A percentile compares a stretch with the other conserved stretches of the same genome.
These are phyloP conservation scores for Fomitopsis pulvina DNA, from an alignment of 768 basidiomycete genomes.

Conservation along the genomic window DNA sequence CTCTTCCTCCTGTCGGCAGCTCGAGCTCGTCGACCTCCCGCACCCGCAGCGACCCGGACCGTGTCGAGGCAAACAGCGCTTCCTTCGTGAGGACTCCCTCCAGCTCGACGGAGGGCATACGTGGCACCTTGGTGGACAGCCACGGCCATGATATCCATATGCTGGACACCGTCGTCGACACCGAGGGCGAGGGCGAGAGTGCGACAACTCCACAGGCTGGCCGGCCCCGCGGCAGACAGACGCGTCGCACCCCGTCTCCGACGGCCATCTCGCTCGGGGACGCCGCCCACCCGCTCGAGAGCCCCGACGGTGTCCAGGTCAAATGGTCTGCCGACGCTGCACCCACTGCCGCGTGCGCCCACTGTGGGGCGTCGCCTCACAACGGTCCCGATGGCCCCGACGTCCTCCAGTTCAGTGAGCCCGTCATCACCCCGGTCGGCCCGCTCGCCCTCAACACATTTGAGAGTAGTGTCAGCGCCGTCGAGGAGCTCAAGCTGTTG, in stretches of 20 bases:
- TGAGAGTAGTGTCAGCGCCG: constrained; percentile 59
- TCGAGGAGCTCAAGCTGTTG: constrained; percentile 70
- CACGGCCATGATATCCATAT: constrained; percentile 12
- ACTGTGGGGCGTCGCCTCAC: constrained; percentile 43
- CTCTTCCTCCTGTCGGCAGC: constrained; percentile 17
- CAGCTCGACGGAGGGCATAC: constrained; percentile 20
- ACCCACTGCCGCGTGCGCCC: constrained; percentile 31
- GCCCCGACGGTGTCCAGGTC: constrained; percentile 23
- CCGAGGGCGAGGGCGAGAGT: constrained; percentile 9
- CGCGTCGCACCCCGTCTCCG: constrained; percentile 24
- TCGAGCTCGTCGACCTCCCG: constrained; percentile 15
- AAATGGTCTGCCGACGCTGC: constrained; percentile 40
- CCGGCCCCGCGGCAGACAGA: no score
- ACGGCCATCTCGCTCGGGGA: constrained; percentile 50
- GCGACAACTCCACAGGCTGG: not conserved
- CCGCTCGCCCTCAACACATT: constrained; percentile 48
- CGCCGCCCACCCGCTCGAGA: constrained; percentile 26
- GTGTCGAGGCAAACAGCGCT: constrained; percentile 14
- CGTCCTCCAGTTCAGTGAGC: constrained; percentile 20
- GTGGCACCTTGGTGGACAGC: constrained; percentile 5
- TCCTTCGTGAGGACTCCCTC: constrained; percentile 18
- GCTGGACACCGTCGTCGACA: constrained; percentile 13
- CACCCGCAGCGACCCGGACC: no score
- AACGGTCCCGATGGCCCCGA: constrained; percentile 10
- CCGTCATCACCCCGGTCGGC: constrained; percentile 46